Evolutionary conservation across 208 protist species (phyloP).

Genomic region (Acanthamoeba castellanii): DNA sequence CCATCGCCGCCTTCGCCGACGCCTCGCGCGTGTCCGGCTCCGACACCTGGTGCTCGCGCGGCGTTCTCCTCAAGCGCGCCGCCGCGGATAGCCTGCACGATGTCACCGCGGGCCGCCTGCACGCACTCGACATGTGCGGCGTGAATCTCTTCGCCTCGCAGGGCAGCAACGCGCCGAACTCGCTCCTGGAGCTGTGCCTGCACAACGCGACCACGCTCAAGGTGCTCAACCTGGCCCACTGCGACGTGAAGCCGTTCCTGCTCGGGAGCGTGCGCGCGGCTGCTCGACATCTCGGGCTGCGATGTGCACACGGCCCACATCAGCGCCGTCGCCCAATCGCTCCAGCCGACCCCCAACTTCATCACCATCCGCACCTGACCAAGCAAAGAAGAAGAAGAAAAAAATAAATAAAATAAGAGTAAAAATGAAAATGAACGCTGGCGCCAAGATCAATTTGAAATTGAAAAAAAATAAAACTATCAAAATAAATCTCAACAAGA

Average conservation of each 20-base stretch:
- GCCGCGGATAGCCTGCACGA: neutral
- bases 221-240: neutral
- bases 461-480: no score
- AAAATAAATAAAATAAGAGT: no score
- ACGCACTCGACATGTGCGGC: neutral
- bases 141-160: neutral
- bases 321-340: neutral
- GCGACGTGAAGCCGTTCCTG: neutral
- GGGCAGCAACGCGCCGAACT: neutral
- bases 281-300: slow-evolving; percentile 2
- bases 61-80: neutral
- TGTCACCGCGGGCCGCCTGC: neutral
- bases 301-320: neutral
- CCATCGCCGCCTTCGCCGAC: neutral
- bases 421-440: no score
- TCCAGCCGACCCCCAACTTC: neutral
- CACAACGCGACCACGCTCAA: neutral
- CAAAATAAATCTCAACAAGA: no score
- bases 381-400: neutral
- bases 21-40: no score
- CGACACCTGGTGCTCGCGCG: no score
- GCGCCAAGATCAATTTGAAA: no score
- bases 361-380: neutral
- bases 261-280: neutral
- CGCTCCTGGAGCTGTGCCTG: neutral